These are phyloP conservation scores for Sclerotinia nivalis DNA, from an alignment of 2,329 filamentous ascomycete species.

Conservation along the genomic window DNA sequence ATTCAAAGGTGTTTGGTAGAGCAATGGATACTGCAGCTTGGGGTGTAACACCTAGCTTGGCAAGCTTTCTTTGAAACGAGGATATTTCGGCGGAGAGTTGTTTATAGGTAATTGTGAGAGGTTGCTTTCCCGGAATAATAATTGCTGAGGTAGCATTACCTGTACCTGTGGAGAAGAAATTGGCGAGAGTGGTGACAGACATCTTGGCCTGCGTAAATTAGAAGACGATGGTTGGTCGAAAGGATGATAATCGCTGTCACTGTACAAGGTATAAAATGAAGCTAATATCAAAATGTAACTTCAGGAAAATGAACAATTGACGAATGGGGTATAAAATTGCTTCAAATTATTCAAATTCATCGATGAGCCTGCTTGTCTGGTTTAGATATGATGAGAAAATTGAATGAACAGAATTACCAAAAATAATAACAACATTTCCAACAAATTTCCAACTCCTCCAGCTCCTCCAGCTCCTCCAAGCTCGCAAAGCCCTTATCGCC, in stretches of 20 bases:
- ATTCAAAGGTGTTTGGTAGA: slow-evolving; percentile 81
- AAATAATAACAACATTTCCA: background rate
- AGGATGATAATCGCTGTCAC: slow-evolving; percentile 3
- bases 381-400: background rate
- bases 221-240: slow-evolving; percentile 3
- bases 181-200: slow-evolving; percentile 52
- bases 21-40: slow-evolving; percentile 78
- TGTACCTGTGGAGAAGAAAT: slow-evolving; percentile 54
- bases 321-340: background rate
- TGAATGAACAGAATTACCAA: background rate
- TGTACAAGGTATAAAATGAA: background rate
- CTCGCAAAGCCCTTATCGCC: slow-evolving; percentile 9
- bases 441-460: background rate
- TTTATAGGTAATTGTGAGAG: slow-evolving; percentile 69
- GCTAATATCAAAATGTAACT: slow-evolving; percentile 17
- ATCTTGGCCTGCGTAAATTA: slow-evolving; percentile 27
- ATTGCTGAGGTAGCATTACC: slow-evolving; percentile 59
- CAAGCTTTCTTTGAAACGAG: slow-evolving; percentile 76
- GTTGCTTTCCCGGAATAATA: slow-evolving; percentile 68
- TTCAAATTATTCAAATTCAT: background rate
- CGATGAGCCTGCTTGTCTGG: background rate
- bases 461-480: background rate
- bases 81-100: slow-evolving; percentile 65
- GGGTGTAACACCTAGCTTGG: slow-evolving; percentile 68
- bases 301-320: background rate